Evolutionary conservation across 805 yeast species (phyloP).

Genomic region (Suhomyces sp.): DNA sequence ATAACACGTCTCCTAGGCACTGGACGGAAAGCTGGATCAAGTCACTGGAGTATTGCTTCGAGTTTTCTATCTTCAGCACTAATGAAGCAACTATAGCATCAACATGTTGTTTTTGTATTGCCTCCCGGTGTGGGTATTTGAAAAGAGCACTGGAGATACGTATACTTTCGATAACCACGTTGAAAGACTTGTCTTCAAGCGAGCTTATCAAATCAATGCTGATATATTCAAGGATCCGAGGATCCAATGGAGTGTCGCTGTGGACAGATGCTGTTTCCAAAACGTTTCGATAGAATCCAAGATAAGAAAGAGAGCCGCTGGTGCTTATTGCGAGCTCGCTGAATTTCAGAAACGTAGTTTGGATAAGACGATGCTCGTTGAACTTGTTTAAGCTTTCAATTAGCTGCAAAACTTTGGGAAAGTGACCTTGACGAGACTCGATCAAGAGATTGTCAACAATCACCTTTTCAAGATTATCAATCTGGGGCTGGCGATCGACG

Average conservation of each 20-base stretch:
- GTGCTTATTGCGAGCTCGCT: constrained; percentile 17
- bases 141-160: constrained; percentile 19
- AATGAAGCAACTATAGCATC: constrained; percentile 1
- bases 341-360: constrained; percentile 15
- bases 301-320: constrained; percentile 23
- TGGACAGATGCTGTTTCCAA: constrained; percentile 14
- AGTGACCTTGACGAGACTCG: constrained; percentile 16
- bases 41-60: constrained; percentile 27
- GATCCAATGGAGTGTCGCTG: constrained; percentile 12
- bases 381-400: constrained; percentile 27
- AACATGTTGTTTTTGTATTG: constrained; percentile 2
- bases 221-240: constrained; percentile 18
- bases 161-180: constrained; percentile 28
- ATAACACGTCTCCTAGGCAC: constrained; percentile 21
- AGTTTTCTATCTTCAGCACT: constrained; percentile 14
- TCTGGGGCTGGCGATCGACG: background rate
- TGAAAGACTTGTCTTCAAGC: constrained; percentile 23
- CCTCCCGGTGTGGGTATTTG: constrained; percentile 4
- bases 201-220: constrained; percentile 21
- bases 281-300: constrained; percentile 25
- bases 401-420: constrained; percentile 23
- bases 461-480: constrained; percentile 20
- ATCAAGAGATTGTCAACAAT: constrained; percentile 24
- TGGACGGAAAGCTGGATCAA: constrained; percentile 24
- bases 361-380: constrained; percentile 14